Evolutionary conservation across 352 stramenopile genomes (phyloP), one percentile per base, ranked within the genome.

Genomic region (Phytophthora hybrid): DNA sequence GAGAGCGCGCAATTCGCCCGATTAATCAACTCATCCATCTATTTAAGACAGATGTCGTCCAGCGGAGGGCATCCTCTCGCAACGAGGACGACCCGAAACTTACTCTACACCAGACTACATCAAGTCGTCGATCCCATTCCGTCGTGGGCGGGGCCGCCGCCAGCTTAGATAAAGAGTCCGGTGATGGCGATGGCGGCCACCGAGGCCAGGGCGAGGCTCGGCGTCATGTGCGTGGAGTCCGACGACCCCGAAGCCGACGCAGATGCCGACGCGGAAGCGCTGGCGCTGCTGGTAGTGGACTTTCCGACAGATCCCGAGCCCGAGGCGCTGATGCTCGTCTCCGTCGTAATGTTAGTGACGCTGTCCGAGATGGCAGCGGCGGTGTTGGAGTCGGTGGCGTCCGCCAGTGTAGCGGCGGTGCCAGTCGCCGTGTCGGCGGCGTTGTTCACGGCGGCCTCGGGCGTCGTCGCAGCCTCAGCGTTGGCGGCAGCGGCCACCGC

Each of bases 91-190:
- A 64, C 69, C 63, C 65, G 37, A 63, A 61, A 52, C 21, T 74
- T 70, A 74, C 59, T 70, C 59, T 74, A 77, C 59, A 51, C 59
- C 64, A 65, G 59, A 73, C 52, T 65, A 73, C 58, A 69, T 54
- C 59, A 66, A 69, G 44, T 64, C 53, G 26, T 70, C 46, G 29
- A 67, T 73, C 64, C 71, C 71, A 71, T 75, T 78, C 61, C 61
- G 55, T 75, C 60, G 66, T 78, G 70, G 65, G 70, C 34, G 56
- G 21, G 46, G 41, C 31, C 53, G 60, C 66, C 63, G 34, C 37
- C 16, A 57, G 29, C 63, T 77, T 74, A 80, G 63, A 80, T 65
- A 74, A 80, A 77, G 55, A 77, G 56, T 71, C 63, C 69, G 39
- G 64, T 71, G 41, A 80, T 74, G 31, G 51, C 64, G 31, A 77